Percentiles rank a stretch among this genome's conserved stretches.
Conservation (phyloP, 805 yeast species). For the Wickerhamomyces bovis region DNA sequence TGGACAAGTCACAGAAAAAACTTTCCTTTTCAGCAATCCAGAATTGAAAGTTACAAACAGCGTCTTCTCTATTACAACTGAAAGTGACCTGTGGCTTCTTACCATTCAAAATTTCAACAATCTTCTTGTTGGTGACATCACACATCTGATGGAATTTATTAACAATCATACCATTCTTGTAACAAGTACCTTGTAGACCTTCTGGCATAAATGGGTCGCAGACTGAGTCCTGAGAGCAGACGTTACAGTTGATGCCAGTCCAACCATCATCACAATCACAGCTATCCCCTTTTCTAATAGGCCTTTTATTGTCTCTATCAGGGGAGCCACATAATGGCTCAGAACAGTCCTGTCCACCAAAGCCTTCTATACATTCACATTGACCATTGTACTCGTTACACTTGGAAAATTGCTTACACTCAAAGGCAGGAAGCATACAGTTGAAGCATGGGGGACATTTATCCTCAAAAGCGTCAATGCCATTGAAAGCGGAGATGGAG, state of each 20-base stretch:
- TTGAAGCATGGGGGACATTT: constrained; percentile 91
- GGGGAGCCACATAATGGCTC: constrained; percentile 84
- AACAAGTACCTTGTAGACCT: constrained; percentile 81
- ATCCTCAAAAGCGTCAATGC: constrained; percentile 13
- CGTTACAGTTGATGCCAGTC: constrained; percentile 90
- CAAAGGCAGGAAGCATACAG: constrained; percentile 86
- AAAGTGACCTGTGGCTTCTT: constrained; percentile 88
- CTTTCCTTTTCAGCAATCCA: constrained; percentile 92
- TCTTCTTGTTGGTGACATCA: constrained; percentile 87
- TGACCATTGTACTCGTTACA: constrained; percentile 86
- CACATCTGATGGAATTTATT: constrained; percentile 85
- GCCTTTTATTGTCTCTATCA: constrained; percentile 57
- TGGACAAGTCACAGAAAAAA: constrained; percentile 76
- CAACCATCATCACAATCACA: constrained; percentile 85
- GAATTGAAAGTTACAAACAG: constrained; percentile 81
- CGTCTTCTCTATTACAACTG: constrained; percentile 66
- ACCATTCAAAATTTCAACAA: constrained; percentile 72
- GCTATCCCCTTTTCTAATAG: constrained; percentile 41
- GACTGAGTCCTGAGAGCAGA: constrained; percentile 66
- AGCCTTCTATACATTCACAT: constrained; percentile 90
- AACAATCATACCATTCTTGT: constrained; percentile 76
- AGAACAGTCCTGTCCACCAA: constrained; percentile 90
- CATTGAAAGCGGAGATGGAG: neutral
- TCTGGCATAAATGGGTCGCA: constrained; percentile 90
- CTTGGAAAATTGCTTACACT: constrained; percentile 83